Base-by-base conservation (phyloP, 352 stramenopile genomes). In the Thraustotheca clavata region DNA sequence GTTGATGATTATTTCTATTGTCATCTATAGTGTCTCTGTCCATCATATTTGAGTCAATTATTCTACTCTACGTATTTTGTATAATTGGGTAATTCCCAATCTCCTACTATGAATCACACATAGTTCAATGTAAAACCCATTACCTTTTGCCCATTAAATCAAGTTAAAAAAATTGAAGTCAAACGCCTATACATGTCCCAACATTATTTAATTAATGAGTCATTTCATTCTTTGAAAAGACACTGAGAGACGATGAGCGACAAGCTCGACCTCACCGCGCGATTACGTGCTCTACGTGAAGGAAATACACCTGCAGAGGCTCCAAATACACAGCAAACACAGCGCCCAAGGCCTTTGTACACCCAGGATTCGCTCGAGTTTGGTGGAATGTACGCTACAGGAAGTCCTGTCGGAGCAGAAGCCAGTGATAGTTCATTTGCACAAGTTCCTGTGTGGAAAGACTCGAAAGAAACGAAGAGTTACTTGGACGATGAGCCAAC, bases 381-480 rank as follows among this genome's bases (percentile, higher is more conserved):
- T 65, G 57, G 57, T 32, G 57, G 57, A 8, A 34, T 46, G 20
- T 65, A 65, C 38, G 20, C 47, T 11, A 27, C 46, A 20, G 57
- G 38, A 3, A 65, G 57, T 35, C 57, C 57, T 16, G 47, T 65
- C 7, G 38, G 57, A 27, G 46, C 57, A 4, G 57, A 65, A 16
- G 32, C 32, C 7, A n/a, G n/a, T n/a, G 57, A 65, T 9, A 24
- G 35, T n/a, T 55, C 38, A n/a, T 65, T 47, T 35, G 50, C 35
- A 14, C 57, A 65, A 41, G 57, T 65, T 9, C 57, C 57, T 20
- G 16, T 65, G 35, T 65, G 57, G 57, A 54, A 43, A 18, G 57
- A 65, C 57, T 54, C 57, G 57, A 65, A 65, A 33, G 39, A 65
- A 18, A 49, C 16, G 18, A 47, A 65, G 31, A 41, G 57, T n/a